Evolutionary conservation across 1,284 basidiomycete species (phyloP).

Genomic region (Farysia itapuensis): DNA sequence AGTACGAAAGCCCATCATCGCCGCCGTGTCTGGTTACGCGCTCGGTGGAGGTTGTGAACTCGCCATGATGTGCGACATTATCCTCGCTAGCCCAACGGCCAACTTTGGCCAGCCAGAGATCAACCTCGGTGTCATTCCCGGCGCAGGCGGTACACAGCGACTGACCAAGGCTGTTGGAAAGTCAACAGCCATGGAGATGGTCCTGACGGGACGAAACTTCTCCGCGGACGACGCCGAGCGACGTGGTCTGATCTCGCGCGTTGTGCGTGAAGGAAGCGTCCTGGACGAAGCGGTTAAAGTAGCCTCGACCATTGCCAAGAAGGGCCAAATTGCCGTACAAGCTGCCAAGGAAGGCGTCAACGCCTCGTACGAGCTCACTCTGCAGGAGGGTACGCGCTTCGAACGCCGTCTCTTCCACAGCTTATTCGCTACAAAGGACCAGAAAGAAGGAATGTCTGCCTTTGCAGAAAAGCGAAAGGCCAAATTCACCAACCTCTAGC

Average conservation of each 20-base stretch:
- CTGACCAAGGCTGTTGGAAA: slow-evolving; percentile 86
- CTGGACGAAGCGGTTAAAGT: slow-evolving; percentile 85
- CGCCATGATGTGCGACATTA: slow-evolving; percentile 93
- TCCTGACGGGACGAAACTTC: slow-evolving; percentile 76
- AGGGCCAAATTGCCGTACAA: slow-evolving; percentile 80
- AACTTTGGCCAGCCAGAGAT: slow-evolving; percentile 97
- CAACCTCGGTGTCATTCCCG: slow-evolving; percentile 93
- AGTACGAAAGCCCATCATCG: slow-evolving; percentile 89
- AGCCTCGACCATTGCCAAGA: slow-evolving; percentile 77
- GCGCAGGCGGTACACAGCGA: slow-evolving; percentile 79
- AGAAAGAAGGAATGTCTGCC: slow-evolving; percentile 97
- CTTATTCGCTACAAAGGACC: slow-evolving; percentile 90
- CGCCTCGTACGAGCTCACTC: slow-evolving; percentile 78
- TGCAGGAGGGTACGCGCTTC: slow-evolving; percentile 80
- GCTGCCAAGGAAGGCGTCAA: slow-evolving; percentile 96
- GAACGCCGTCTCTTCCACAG: slow-evolving; percentile 90
- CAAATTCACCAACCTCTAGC: slow-evolving; percentile 49
- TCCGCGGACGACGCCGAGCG: slow-evolving; percentile 78
- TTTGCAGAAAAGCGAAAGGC: slow-evolving; percentile 91
- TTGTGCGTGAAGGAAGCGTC: slow-evolving; percentile 71
- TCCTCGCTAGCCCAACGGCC: slow-evolving; percentile 89
- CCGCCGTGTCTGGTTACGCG: slow-evolving; percentile 92
- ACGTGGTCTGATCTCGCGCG: slow-evolving; percentile 81
- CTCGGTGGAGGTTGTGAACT: slow-evolving; percentile 96
- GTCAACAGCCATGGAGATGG: slow-evolving; percentile 91